Conservation (phyloP, 306 rosid genomes). For the Prunus kanzakura region DNA sequence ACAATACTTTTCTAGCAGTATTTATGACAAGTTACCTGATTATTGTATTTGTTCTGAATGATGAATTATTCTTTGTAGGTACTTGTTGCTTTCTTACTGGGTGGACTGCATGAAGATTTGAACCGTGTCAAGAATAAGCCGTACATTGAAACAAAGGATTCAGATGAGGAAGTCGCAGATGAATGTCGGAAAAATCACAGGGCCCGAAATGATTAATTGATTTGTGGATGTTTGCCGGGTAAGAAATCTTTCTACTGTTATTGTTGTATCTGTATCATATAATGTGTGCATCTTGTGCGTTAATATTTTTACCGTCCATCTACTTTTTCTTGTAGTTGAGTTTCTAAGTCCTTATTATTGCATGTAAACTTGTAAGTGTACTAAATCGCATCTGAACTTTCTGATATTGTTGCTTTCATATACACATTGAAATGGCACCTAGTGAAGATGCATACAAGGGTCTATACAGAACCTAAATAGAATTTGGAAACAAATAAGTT, state of each 20-base stretch:
- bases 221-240: slow-evolving; percentile 98
- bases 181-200: slow-evolving; percentile 94
- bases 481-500: too few species aligned
- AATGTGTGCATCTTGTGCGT: background rate
- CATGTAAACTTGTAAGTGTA: background rate
- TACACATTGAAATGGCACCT: background rate
- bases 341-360: too few species aligned
- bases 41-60: slow-evolving; percentile 21
- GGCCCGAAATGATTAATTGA: slow-evolving; percentile 95
- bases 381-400: background rate
- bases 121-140: slow-evolving; percentile 98
- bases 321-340: too few species aligned
- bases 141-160: slow-evolving; percentile 93
- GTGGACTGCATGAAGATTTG: slow-evolving; percentile 98
- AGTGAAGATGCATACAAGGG: too few species aligned
- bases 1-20: background rate
- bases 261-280: slow-evolving; percentile 9
- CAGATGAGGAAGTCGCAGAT: slow-evolving; percentile 84
- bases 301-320: too few species aligned
- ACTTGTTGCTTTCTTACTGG: slow-evolving; percentile 95
- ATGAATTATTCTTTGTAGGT: slow-evolving; percentile 47
- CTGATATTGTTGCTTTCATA: background rate
- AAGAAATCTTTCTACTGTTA: slow-evolving; percentile 33
- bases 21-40: background rate
- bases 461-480: too few species aligned